phyloP scores from a whole-genome alignment of 2,329 filamentous ascomycete genomes.

The Ceratocystis huliohia region DNA sequence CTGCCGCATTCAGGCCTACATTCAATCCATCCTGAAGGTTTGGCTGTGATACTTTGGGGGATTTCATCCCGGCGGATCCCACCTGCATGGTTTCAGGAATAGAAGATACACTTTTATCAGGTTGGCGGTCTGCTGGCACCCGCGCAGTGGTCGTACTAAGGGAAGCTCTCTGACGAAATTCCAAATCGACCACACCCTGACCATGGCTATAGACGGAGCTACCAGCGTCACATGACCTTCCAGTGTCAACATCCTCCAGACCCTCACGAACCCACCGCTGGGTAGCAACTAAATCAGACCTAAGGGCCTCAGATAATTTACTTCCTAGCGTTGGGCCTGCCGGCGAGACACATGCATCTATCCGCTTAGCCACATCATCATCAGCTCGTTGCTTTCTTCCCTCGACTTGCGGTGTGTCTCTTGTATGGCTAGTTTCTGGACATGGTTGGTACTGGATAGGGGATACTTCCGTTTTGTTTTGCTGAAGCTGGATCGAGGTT shows the following conservation, averaged over 20 bases:
- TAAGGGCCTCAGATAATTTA: neutral
- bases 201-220: neutral
- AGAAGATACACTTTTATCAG: neutral
- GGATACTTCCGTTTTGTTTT: neutral
- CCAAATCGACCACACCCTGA: neutral
- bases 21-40: neutral
- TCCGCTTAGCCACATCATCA: neutral
- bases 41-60: neutral
- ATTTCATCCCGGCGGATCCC: neutral
- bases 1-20: neutral
- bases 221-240: neutral
- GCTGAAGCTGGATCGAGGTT: neutral
- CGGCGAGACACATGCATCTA: neutral
- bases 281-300: neutral
- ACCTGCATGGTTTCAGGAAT: neutral
- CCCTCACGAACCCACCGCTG: neutral
- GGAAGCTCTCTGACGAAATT: neutral
- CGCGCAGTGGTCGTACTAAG: neutral
- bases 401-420: slow-evolving; percentile 14
- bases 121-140: neutral
- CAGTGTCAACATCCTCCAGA: neutral
- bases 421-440: neutral
- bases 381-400: neutral
- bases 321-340: neutral
- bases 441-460: neutral